Conservation (phyloP, 73 alveolate genomes). For the Paramecium sonneborni region DNA sequence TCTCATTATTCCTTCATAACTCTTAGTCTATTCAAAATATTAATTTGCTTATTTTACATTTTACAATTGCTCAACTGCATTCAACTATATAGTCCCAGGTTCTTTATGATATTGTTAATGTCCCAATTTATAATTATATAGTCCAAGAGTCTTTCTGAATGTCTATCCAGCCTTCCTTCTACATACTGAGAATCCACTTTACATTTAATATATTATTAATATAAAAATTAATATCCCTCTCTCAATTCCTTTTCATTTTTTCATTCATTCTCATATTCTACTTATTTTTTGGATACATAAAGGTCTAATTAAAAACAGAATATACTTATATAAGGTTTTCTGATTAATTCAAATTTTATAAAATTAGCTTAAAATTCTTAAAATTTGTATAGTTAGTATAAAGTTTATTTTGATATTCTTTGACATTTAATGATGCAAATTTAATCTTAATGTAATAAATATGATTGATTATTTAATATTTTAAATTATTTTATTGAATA, state of each 20-base stretch:
- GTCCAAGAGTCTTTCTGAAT: constrained; percentile 60
- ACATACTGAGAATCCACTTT: constrained; percentile 27
- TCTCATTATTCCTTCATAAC: not conserved
- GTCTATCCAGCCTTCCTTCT: constrained; percentile 45
- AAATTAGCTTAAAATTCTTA: too few relatives aligned
- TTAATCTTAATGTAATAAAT: too few relatives aligned
- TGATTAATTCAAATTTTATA: too few relatives aligned
- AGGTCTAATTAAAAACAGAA: too few relatives aligned
- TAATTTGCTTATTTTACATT: constrained; percentile 2
- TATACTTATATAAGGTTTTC: too few relatives aligned
- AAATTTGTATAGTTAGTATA: too few relatives aligned
- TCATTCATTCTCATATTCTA: not conserved
- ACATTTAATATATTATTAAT: not conserved
- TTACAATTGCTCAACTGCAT: constrained; percentile 41
- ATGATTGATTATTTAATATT: too few relatives aligned
- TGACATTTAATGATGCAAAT: too few relatives aligned
- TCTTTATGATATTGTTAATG: constrained; percentile 54
- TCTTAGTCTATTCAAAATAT: not conserved
- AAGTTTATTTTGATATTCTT: too few relatives aligned
- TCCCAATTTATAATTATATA: constrained; percentile 52
- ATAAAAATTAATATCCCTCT: not conserved
- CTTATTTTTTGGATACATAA: too few relatives aligned
- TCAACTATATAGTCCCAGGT: constrained; percentile 56
- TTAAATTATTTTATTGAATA: not conserved
- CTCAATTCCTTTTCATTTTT: too few relatives aligned